Evolutionary conservation across 78 protist genomes (phyloP).

Genomic region (Neovahlkampfia damariscottae): DNA sequence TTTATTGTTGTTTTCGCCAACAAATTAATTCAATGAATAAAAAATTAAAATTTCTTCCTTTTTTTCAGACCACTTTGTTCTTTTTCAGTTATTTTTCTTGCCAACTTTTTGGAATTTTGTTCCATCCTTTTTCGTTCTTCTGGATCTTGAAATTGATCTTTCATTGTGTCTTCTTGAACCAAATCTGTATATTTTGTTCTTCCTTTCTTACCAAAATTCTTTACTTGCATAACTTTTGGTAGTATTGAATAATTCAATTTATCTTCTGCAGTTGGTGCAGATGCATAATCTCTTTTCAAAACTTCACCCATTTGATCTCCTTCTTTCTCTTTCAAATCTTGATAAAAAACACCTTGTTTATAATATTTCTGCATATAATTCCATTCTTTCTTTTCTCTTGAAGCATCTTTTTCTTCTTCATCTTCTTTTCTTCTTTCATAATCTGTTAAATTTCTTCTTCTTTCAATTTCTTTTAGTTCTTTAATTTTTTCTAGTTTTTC

Average conservation of each 20-base stretch:
- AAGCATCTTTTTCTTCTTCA: background rate
- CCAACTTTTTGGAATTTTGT: too few relatives aligned
- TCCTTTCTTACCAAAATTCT: slow-evolving; percentile 16
- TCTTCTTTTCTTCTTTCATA: slow-evolving; percentile 6
- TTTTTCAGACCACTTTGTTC: too few relatives aligned
- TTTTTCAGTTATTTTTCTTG: too few relatives aligned
- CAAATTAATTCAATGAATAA: too few relatives aligned
- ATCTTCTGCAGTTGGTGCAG: background rate
- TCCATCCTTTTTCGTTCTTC: too few relatives aligned
- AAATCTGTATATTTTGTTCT: background rate
- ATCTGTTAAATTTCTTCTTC: slow-evolving; percentile 14
- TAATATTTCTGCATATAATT: slow-evolving; percentile 15
- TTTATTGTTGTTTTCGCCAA: too few relatives aligned
- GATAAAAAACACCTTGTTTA: slow-evolving; percentile 20
- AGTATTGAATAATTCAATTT: background rate
- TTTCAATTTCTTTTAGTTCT: slow-evolving; percentile 5
- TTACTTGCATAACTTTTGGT: slow-evolving; percentile 12
- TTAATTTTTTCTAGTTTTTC: background rate
- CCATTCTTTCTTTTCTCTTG: background rate
- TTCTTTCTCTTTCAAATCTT: slow-evolving; percentile 18
- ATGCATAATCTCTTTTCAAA: slow-evolving; percentile 3
- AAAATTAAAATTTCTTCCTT: too few relatives aligned
- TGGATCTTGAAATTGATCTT: too few relatives aligned
- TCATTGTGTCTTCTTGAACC: background rate
- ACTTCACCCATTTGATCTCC: background rate